phyloP scores from a whole-genome alignment of 225 moss, liverwort and hornwort genomes.

The Neckera pumila region DNA sequence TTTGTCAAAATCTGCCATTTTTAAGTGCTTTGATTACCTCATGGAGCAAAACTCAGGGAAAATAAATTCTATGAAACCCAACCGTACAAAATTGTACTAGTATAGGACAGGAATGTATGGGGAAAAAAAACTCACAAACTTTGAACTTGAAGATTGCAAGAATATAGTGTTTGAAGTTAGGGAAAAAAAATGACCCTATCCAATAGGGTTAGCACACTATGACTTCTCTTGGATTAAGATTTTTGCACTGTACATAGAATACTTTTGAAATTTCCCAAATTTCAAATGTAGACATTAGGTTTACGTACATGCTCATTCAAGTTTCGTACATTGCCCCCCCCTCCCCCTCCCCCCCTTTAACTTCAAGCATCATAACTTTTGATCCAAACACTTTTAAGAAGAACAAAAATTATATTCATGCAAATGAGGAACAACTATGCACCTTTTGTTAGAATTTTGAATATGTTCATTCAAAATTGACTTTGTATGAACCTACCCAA shows the following conservation, averaged over 20 bases:
- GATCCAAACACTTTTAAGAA: neutral
- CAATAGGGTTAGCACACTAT: neutral
- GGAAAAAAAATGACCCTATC: neutral
- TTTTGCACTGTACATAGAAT: neutral
- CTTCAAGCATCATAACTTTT: neutral
- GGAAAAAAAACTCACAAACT: neutral
- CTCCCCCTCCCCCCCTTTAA: too few relatives aligned
- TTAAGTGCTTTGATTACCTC: neutral
- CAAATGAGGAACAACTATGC: neutral
- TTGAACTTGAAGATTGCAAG: neutral
- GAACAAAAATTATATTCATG: neutral
- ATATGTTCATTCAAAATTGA: neutral
- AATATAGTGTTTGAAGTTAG: neutral
- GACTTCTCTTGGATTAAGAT: neutral
- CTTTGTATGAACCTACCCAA: neutral
- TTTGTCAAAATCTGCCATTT: neutral
- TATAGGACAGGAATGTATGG: neutral
- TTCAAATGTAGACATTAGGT: neutral
- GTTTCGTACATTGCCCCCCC: fast-evolving
- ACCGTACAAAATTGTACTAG: neutral
- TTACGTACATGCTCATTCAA: neutral
- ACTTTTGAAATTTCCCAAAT: too few relatives aligned
- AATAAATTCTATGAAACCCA: neutral
- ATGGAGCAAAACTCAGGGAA: neutral
- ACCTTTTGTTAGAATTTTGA: neutral